These are phyloP conservation scores for Aquilaria sinensis DNA, from an alignment of 345 rosid genomes.

Conservation along the genomic window DNA sequence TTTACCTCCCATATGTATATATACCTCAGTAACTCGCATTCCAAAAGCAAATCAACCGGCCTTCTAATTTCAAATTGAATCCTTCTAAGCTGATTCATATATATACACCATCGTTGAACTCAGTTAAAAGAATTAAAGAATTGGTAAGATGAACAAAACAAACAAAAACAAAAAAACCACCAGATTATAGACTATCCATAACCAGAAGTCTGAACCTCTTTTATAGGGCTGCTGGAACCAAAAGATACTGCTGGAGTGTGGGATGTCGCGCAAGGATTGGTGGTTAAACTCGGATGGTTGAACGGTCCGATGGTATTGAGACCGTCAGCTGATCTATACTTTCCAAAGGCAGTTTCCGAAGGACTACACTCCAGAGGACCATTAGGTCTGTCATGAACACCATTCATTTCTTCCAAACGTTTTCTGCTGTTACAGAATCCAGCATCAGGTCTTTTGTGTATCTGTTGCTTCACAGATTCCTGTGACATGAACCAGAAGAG, in stretches of 20 bases:
- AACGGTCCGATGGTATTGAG: conserved; percentile 5
- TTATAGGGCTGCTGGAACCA: conserved; percentile 16
- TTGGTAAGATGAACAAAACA: background rate
- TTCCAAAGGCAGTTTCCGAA: conserved; percentile 10
- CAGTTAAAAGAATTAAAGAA: conserved; percentile 7
- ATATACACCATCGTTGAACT: conserved; percentile 1
- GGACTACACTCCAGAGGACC: conserved; percentile 10
- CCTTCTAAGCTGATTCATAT: background rate
- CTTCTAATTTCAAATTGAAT: background rate
- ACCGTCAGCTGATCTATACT: conserved; percentile 1
- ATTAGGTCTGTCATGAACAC: conserved; percentile 7
- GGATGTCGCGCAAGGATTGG: conserved; percentile 8
- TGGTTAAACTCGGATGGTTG: conserved; percentile 3
- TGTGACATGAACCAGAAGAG: conserved; percentile 9
- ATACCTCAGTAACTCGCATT: too few relatives aligned
- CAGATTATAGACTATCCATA: too few relatives aligned
- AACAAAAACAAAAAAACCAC: too few relatives aligned
- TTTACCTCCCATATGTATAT: too few relatives aligned
- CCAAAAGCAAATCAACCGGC: too few relatives aligned
- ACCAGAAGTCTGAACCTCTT: too few relatives aligned
- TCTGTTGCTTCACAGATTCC: conserved; percentile 17
- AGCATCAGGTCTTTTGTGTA: conserved; percentile 2
- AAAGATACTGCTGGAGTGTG: conserved; percentile 9
- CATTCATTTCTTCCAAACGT: conserved; percentile 2
- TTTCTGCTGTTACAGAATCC: conserved; percentile 20